phyloP scores from a whole-genome alignment of 768 basidiomycete species.

The Termitomyces sp. region DNA sequence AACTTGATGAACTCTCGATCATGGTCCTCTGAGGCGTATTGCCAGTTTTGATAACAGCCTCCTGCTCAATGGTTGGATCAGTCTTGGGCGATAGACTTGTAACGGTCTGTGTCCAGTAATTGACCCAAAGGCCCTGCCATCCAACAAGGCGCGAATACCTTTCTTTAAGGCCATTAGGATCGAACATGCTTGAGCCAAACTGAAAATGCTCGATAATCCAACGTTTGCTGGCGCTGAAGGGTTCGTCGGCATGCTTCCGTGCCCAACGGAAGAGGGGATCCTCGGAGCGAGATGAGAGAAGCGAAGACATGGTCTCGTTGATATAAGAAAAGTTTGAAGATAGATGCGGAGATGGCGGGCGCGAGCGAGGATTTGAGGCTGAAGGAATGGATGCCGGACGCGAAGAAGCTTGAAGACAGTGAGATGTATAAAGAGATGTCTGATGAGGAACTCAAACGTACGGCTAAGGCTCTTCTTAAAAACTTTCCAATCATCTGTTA shows the following conservation, averaged over 20 bases:
- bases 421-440: not conserved
- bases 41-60: conserved; percentile 12
- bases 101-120: conserved; percentile 54
- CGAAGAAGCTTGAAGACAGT: not conserved
- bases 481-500: conserved; percentile 45
- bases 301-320: conserved; percentile 30
- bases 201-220: conserved; percentile 54
- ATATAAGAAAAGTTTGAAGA: conserved; percentile 14
- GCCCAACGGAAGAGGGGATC: conserved; percentile 44
- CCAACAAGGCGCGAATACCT: conserved; percentile 43
- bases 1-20: no score
- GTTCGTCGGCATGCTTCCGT: conserved; percentile 48
- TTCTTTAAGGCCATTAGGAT: conserved; percentile 40
- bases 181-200: conserved; percentile 56
- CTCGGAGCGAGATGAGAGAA: conserved; percentile 33
- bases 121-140: conserved; percentile 51
- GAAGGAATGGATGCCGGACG: conserved; percentile 1
- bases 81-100: conserved; percentile 11
- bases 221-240: conserved; percentile 40
- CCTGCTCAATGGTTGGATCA: conserved; percentile 1
- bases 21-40: conserved; percentile 17
- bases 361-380: conserved; percentile 8
- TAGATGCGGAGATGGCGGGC: conserved; percentile 9
- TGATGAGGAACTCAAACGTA: conserved; percentile 5
- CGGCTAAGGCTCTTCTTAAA: conserved; percentile 32